phyloP scores from a whole-genome alignment of 192 early-diverging fungal genomes.

The Podila verticillata region DNA sequence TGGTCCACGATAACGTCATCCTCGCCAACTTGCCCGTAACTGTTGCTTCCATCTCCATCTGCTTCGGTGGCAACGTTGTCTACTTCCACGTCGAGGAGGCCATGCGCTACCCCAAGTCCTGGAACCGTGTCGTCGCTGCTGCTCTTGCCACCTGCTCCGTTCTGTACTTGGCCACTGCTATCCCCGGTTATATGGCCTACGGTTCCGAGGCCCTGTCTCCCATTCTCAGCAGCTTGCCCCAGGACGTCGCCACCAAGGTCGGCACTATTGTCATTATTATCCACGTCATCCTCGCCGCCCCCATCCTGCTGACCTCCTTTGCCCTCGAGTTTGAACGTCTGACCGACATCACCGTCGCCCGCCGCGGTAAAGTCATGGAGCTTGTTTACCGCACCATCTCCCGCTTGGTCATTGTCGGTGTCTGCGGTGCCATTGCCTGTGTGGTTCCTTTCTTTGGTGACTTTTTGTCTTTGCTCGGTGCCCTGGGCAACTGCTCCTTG shows the following conservation, averaged over 20 bases:
- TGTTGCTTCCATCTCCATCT: slow-evolving; percentile 77
- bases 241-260: slow-evolving; percentile 53
- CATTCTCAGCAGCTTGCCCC: slow-evolving; percentile 74
- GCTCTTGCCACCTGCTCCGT: slow-evolving; percentile 67
- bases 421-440: slow-evolving; percentile 61
- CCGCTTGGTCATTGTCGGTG: slow-evolving; percentile 61
- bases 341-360: slow-evolving; percentile 62
- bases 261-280: slow-evolving; percentile 74
- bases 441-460: slow-evolving; percentile 79
- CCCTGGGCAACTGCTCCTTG: slow-evolving; percentile 71
- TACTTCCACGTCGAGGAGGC: slow-evolving; percentile 82
- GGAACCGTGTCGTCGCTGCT: slow-evolving; percentile 65
- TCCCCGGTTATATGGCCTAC: slow-evolving; percentile 74
- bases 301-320: slow-evolving; percentile 74
- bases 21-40: slow-evolving; percentile 73
- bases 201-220: slow-evolving; percentile 71
- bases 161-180: slow-evolving; percentile 70
- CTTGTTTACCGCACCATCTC: slow-evolving; percentile 59
- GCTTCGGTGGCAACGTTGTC: slow-evolving; percentile 77
- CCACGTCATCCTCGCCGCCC: slow-evolving; percentile 78
- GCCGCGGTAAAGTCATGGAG: slow-evolving; percentile 53
- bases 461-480: slow-evolving; percentile 77
- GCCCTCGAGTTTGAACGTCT: slow-evolving; percentile 74
- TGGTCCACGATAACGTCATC: slow-evolving; percentile 34
- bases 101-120: slow-evolving; percentile 73